A percentile compares a stretch with the other conserved stretches of the same genome.
Evolutionary conservation across 164 flowering plant species (phyloP).

Genomic region (Aristolochia contorta): DNA sequence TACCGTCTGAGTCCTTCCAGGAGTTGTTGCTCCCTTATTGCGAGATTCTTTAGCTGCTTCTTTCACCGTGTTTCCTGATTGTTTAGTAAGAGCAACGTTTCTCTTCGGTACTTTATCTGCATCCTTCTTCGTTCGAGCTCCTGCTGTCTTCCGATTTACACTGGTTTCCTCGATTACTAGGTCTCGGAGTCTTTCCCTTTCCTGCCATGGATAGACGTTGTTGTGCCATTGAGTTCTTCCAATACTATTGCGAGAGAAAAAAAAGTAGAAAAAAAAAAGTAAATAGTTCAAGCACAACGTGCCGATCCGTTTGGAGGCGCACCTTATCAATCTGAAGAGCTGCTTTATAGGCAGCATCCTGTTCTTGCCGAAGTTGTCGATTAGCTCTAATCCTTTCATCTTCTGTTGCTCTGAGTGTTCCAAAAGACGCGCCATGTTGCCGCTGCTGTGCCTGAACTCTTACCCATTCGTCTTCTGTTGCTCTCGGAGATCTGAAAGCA

Average conservation of each 20-base stretch:
- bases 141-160: conserved; percentile 11
- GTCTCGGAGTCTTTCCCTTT: conserved; percentile 24
- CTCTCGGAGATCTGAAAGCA: conserved; percentile 34
- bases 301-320: not conserved
- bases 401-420: conserved; percentile 15
- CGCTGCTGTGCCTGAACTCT: too few species aligned
- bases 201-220: conserved; percentile 16
- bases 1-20: conserved; percentile 14
- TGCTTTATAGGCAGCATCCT: conserved; percentile 58
- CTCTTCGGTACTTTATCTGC: not conserved
- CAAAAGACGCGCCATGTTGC: too few species aligned
- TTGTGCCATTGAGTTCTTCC: too few species aligned
- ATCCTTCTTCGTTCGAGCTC: conserved; percentile 16
- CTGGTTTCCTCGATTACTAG: conserved; percentile 1
- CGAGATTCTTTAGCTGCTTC: conserved; percentile 17
- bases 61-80: conserved; percentile 13
- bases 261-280: not conserved
- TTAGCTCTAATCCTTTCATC: conserved; percentile 11
- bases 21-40: conserved; percentile 8
- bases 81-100: conserved; percentile 8
- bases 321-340: conserved; percentile 55
- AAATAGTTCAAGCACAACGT: not conserved
- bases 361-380: conserved; percentile 47
- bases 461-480: conserved; percentile 16
- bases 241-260: not conserved